Percentiles rank a stretch among this genome's conserved stretches.
phyloP scores from a whole-genome alignment of 1,139 yeast genomes.

The Diutina mesorugosa region DNA sequence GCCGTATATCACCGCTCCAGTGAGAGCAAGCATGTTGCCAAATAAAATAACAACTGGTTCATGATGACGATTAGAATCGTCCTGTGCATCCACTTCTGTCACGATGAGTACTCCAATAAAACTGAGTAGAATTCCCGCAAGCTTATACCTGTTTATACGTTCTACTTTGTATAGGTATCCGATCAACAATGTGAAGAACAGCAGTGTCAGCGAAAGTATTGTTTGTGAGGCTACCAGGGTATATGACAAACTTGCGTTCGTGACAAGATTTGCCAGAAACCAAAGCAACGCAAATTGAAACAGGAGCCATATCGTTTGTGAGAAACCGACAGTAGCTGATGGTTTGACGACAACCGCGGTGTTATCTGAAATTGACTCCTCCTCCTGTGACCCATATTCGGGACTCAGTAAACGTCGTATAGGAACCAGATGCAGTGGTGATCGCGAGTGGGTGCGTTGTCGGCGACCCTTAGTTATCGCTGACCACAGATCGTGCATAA shows the following conservation, averaged over 20 bases:
- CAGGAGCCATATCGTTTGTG: slow-evolving; percentile 49
- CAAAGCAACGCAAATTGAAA: slow-evolving; percentile 76
- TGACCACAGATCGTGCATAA: slow-evolving; percentile 8
- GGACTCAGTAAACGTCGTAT: neutral
- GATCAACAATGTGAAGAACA: slow-evolving; percentile 81
- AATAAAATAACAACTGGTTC: slow-evolving; percentile 28
- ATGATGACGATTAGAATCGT: slow-evolving; percentile 8
- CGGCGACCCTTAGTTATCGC: neutral
- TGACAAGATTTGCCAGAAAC: slow-evolving; percentile 81
- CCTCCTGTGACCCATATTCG: slow-evolving; percentile 13
- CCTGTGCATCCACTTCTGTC: slow-evolving; percentile 43
- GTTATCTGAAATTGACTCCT: neutral
- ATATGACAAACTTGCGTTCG: slow-evolving; percentile 75
- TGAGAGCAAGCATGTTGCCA: slow-evolving; percentile 71
- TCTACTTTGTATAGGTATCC: slow-evolving; percentile 70
- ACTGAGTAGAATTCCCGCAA: slow-evolving; percentile 58
- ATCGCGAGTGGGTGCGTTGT: neutral
- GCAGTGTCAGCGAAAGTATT: slow-evolving; percentile 78
- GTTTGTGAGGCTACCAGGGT: slow-evolving; percentile 93
- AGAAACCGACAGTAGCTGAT: slow-evolving; percentile 14
- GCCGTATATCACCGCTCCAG: slow-evolving; percentile 82
- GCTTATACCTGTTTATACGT: slow-evolving; percentile 46
- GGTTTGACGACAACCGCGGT: neutral
- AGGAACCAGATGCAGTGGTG: neutral
- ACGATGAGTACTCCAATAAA: slow-evolving; percentile 72